Evolutionary conservation across 805 yeast species (phyloP), one percentile per base, ranked within the genome.

Genomic region (Saccharomycopsis babjevae): DNA sequence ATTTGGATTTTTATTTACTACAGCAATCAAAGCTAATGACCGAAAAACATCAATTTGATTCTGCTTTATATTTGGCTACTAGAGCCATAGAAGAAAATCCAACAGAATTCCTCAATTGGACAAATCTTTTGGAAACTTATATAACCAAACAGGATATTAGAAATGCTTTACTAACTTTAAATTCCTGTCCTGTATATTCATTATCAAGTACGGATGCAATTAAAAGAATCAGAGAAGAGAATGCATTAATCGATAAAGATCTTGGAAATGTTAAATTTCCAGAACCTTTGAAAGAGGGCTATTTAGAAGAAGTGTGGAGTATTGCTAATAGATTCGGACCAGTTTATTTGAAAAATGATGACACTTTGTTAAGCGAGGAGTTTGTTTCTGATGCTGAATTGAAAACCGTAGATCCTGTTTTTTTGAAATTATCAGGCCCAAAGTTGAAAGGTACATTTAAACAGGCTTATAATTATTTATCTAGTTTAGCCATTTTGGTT

Each of bases 31-130:
- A 78, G 65, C 88, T 84, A 67, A 74, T 89, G 59, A 72, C 85
- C 5, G 68, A 79, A 7, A 86, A 85, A 68, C 71, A 75, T 30
- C 68, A 82, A n/a, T 74, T 77, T 18, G 79, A 77, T 46, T 69
- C 81, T 52, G 96, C 96, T 0, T 69, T 82, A 18, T 71, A 76
- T 25, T 73, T 85, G 10, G 87, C 96, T 0, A 72, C 77, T 20
- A 76, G 81, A 30, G 81, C 91, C 4, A 83, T 87, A 20, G 76
- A 80, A 57, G 76, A 87, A 1, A 75, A 88, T n/a, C 96, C 96
- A 0, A 77, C 89, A 1, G 93, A 86, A 69, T 89, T 85, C 69
- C 80, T 78, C 58, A 75, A 86, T 34, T 89, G 97, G 97, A 81
- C 80, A 62, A 74, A 76, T 42, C 74, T 89, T 54, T 80, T 87